Percentiles rank a stretch among this genome's conserved stretches.
phyloP scores from a whole-genome alignment of 2,329 filamentous ascomycete species.

The Aspergillus latus region DNA sequence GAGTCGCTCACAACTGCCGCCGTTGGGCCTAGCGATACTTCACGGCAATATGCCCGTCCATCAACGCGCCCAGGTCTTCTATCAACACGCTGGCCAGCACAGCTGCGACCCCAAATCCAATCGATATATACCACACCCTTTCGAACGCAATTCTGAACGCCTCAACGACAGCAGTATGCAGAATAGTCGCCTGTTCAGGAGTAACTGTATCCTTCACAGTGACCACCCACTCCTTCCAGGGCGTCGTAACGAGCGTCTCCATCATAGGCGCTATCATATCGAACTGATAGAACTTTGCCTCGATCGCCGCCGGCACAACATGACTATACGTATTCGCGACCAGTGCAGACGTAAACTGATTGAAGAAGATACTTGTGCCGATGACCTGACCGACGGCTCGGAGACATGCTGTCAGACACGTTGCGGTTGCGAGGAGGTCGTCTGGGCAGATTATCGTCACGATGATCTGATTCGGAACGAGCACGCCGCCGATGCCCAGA shows the following conservation, averaged over 20 bases:
- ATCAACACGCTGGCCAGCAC: conserved; percentile 2
- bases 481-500: conserved; percentile 3
- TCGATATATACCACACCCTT: conserved; percentile 3
- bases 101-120: conserved; percentile 7
- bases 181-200: background rate
- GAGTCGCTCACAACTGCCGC: too few relatives aligned
- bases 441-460: conserved; percentile 4
- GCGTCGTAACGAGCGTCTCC: background rate
- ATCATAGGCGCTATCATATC: background rate
- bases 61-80: conserved; percentile 1
- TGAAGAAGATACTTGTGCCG: conserved; percentile 9
- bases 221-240: background rate
- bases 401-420: conserved; percentile 3
- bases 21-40: background rate
- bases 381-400: conserved; percentile 9
- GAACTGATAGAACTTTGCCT: background rate
- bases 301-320: conserved; percentile 1
- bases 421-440: conserved; percentile 7
- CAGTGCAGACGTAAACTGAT: background rate
- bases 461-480: conserved; percentile 10
- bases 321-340: background rate
- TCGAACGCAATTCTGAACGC: conserved; percentile 5
- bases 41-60: conserved; percentile 11
- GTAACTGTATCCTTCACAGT: background rate
- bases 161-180: background rate